Evolutionary conservation across 805 yeast genomes (phyloP).

Genomic region (Candida caryicola): DNA sequence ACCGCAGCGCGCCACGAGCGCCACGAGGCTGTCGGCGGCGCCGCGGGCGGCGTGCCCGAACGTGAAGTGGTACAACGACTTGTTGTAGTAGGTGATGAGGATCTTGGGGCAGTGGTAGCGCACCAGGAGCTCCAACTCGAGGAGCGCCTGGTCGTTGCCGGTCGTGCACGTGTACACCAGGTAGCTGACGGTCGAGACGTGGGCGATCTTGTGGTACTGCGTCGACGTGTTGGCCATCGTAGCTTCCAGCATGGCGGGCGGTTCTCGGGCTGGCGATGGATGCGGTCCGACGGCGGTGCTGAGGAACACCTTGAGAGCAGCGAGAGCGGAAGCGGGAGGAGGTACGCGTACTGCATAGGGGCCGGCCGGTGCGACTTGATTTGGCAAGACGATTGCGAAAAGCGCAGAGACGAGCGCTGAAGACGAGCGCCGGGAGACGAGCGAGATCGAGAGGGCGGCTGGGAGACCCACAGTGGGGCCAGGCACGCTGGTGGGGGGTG

Average conservation of each 20-base stretch:
- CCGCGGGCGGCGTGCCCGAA: conserved; percentile 22
- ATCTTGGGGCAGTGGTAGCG: conserved; percentile 35
- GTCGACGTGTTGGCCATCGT: conserved; percentile 30
- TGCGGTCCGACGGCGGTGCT: no score
- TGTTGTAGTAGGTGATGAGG: conserved; percentile 41
- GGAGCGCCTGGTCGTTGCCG: conserved; percentile 35
- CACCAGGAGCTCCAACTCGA: conserved; percentile 38
- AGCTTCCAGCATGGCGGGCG: conserved; percentile 4
- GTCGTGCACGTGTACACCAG: conserved; percentile 26
- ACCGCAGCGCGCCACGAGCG: conserved; percentile 7
- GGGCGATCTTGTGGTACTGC: conserved; percentile 42
- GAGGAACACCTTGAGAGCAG: background rate
- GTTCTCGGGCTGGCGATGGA: background rate
- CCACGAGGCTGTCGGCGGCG: conserved; percentile 1
- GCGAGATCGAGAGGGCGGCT: no score
- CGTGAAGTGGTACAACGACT: conserved; percentile 34
- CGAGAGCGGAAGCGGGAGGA: conserved; percentile 1
- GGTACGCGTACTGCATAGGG: no score
- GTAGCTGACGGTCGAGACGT: conserved; percentile 29
- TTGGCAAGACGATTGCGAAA: no score
- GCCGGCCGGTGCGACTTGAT: no score
- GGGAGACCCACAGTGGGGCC: no score
- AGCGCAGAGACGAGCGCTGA: no score
- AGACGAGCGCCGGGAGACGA: no score
- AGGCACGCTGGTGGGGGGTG: no score